Evolutionary conservation across 345 rosid species (phyloP).

Genomic region (Sisymbrium irio): DNA sequence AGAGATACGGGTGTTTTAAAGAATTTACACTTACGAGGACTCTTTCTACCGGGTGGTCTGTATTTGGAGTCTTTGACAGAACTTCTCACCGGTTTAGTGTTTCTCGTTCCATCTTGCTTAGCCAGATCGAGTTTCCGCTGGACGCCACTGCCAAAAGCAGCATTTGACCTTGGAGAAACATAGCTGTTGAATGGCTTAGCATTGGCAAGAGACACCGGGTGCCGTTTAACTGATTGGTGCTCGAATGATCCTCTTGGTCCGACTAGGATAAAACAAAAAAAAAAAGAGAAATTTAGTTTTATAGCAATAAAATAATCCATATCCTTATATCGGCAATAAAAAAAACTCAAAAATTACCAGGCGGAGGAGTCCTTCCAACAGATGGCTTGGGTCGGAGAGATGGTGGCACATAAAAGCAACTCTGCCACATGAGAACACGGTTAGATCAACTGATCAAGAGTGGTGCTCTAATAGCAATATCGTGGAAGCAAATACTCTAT

Average conservation of each 20-base stretch:
- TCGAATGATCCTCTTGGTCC: constrained; percentile 56
- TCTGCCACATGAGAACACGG: constrained; percentile 46
- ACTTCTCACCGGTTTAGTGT: constrained; percentile 43
- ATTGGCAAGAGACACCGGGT: constrained; percentile 47
- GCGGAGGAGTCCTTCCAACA: constrained; percentile 62
- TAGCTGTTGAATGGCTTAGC: constrained; percentile 45
- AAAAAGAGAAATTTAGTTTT: neutral
- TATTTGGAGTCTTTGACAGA: constrained; percentile 53
- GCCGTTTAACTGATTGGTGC: constrained; percentile 54
- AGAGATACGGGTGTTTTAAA: neutral
- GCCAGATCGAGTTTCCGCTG: constrained; percentile 71
- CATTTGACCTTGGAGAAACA: constrained; percentile 48
- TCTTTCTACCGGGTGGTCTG: constrained; percentile 73
- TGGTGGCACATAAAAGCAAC: constrained; percentile 89
- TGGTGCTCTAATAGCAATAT: neutral
- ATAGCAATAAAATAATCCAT: neutral
- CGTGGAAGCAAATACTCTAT: neutral
- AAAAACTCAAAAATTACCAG: constrained; percentile 40
- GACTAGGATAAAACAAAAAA: constrained; percentile 33
- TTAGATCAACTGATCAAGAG: neutral
- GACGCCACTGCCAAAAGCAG: constrained; percentile 58
- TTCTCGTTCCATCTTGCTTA: constrained; percentile 57
- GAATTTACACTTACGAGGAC: constrained; percentile 66
- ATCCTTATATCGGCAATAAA: neutral
- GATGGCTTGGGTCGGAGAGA: constrained; percentile 68